phyloP scores from a whole-genome alignment of 2,329 filamentous ascomycete genomes.

The Sporothrix variecibatus region DNA sequence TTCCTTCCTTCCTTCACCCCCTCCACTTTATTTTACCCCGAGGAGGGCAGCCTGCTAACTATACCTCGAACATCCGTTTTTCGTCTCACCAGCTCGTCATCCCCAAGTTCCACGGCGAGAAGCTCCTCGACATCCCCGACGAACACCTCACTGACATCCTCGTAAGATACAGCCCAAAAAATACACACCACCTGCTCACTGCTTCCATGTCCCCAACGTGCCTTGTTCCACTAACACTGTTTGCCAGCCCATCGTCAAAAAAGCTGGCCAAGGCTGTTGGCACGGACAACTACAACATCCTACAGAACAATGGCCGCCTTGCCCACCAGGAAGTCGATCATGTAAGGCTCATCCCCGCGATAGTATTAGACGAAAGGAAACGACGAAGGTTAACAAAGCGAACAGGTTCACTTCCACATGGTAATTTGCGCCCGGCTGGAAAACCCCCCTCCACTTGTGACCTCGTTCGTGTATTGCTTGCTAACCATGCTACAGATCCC shows the following conservation, averaged over 20 bases:
- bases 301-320: conserved; percentile 92
- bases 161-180: conserved; percentile 44
- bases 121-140: conserved; percentile 90
- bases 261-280: conserved; percentile 76
- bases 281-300: conserved; percentile 81
- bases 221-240: not conserved
- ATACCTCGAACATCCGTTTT: conserved; percentile 26
- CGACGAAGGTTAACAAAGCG: conserved; percentile 14
- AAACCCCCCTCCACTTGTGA: not conserved
- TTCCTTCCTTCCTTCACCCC: not conserved
- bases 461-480: not conserved
- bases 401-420: conserved; percentile 89
- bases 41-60: not conserved
- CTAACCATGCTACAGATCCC: conserved; percentile 65
- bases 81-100: conserved; percentile 79
- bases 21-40: too few relatives aligned
- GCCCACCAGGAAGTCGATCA: conserved; percentile 94
- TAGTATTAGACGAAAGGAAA: not conserved
- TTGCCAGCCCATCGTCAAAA: conserved; percentile 75
- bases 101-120: conserved; percentile 90
- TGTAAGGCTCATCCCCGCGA: conserved; percentile 53
- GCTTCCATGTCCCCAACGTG: conserved; percentile 30
- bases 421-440: conserved; percentile 50
- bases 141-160: conserved; percentile 81
- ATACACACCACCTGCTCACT: not conserved